Evolutionary conservation across 2,329 filamentous ascomycete species (phyloP), one percentile per base, ranked within the genome.

Genomic region (Akanthomyces lecanii): DNA sequence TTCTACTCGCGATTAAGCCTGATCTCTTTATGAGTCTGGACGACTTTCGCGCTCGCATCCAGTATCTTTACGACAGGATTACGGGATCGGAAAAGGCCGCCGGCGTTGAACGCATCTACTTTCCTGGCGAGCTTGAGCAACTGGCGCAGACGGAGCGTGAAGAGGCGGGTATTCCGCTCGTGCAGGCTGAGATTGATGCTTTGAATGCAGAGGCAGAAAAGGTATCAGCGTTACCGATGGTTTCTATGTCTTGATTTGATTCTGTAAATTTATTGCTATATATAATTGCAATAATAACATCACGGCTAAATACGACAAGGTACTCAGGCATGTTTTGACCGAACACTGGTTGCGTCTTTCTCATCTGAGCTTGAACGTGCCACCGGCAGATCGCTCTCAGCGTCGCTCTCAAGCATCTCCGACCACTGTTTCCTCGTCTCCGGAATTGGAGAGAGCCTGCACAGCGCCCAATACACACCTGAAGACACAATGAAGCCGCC

Each of bases 341-440:
- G 6, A 7, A 56, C 18, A 18, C 51, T 55, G 4, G 30, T 18
- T 4, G 30, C 44, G 8, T 55, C 42, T 51, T 59, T 54, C n/a
- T 62, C 60, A 10, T 62, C 60, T 6, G 42, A 36, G 28, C 45
- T 62, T 4, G 60, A 51, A 25, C 28, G 44, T 8, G 36, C 18
- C 30, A 33, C 45, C 18, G 44, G 52, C 3, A 59, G 18, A 33
- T 59, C 55, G 33, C 55, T 48, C 36, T 61, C 58, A 1, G 40
- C 23, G n/a, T 62, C 61, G 10, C 54, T 63, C 8, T 59, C 62
- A 1, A 45, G 12, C 48, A 93, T 83, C 74, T 96, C 91, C 74
- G 89, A 83, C 92, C 92, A 97, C 10, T 73, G 79, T 12, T 88
- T 82, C 70, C 89, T 93, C 5, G 83, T 88, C 1, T 89, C 92